phyloP scores from a whole-genome alignment of 140 eudicot species.

The Senecio squalidus region DNA sequence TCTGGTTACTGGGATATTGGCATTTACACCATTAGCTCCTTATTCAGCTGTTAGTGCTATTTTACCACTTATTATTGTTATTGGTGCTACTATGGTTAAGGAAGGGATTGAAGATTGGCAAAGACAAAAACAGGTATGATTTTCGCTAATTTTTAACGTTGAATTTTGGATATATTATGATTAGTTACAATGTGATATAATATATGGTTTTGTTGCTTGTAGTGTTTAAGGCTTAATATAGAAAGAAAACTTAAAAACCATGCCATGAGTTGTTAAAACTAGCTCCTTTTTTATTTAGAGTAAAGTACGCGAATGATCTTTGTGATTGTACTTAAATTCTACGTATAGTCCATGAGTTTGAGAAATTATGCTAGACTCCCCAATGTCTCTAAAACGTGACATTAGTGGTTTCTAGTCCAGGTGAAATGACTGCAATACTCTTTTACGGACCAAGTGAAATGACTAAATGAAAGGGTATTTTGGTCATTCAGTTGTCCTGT shows the following conservation, averaged over 20 bases:
- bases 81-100: constrained; percentile 91
- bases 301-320: too few relatives aligned
- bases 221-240: not conserved
- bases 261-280: not conserved
- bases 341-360: too few relatives aligned
- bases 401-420: too few relatives aligned
- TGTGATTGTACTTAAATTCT: too few relatives aligned
- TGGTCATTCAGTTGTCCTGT: too few relatives aligned
- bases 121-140: constrained; percentile 73
- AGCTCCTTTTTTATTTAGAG: not conserved
- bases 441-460: too few relatives aligned
- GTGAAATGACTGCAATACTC: too few relatives aligned
- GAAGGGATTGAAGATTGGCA: constrained; percentile 86
- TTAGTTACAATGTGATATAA: not conserved
- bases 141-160: not conserved
- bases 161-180: not conserved
- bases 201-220: not conserved
- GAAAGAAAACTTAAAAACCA: not conserved
- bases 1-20: constrained; percentile 63
- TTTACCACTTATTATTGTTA: constrained; percentile 59
- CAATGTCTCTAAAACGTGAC: too few relatives aligned
- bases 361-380: too few relatives aligned
- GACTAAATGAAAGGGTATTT: too few relatives aligned
- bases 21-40: constrained; percentile 82
- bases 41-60: constrained; percentile 71